A percentile compares a stretch with the other conserved stretches of the same genome.
phyloP scores from a whole-genome alignment of 257 asterid species.

The Nicotiana tomentosiformis region DNA sequence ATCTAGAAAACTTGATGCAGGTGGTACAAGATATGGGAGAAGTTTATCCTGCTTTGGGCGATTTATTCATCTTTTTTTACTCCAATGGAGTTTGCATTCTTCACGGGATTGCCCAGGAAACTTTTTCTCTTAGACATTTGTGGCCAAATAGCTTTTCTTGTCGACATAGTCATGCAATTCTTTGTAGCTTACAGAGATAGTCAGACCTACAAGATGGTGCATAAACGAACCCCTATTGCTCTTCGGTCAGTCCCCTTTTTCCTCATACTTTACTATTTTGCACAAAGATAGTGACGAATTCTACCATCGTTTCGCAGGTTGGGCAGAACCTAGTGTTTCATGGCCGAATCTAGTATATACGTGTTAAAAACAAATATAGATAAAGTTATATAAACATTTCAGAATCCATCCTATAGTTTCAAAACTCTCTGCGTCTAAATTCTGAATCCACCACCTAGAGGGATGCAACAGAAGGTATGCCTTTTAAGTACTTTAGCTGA shows the following conservation, averaged over 20 bases:
- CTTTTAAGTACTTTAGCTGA: neutral
- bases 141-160: constrained; percentile 34
- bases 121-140: constrained; percentile 30
- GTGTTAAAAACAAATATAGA: neutral
- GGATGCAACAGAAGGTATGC: neutral
- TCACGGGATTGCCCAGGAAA: constrained; percentile 35
- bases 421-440: neutral
- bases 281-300: neutral
- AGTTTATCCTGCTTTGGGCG: constrained; percentile 41
- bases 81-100: constrained; percentile 43
- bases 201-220: constrained; percentile 33
- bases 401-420: neutral
- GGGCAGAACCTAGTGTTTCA: constrained; percentile 1
- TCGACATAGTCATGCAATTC: constrained; percentile 35
- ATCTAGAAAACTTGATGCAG: constrained; percentile 18
- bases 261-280: neutral
- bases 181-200: constrained; percentile 40
- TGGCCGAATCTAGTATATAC: neutral
- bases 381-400: neutral
- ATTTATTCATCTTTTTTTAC: constrained; percentile 37
- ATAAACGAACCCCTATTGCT: constrained; percentile 32
- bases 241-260: constrained; percentile 25
- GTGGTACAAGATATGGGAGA: constrained; percentile 39
- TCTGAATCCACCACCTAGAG: neutral
- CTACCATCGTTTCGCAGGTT: neutral